Base-by-base conservation (phyloP, 495 filamentous ascomycete species). In the Aspergillus conjunctus region DNA sequence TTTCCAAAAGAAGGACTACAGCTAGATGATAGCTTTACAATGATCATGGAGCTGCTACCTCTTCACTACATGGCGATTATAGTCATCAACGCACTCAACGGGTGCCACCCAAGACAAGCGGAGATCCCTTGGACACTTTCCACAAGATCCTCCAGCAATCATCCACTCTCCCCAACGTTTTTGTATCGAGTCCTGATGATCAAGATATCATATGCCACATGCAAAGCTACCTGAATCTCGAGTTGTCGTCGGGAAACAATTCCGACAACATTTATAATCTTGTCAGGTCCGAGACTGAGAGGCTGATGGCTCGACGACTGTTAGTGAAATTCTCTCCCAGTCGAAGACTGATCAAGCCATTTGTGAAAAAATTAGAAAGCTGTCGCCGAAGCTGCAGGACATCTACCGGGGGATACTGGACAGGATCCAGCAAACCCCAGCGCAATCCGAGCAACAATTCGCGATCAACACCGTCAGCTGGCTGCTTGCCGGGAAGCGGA, bases 331-430 rank as follows among this genome's bases (percentile, higher is more conserved):
- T 11, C 7, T 11, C 10, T 53, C 30, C n/a, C 12, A 53, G 31
- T 20, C 37, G 51, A 53, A 53, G 6, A 53, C 26, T 12, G 51
- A 53, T 15, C 26, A 53, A 18, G 51, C 51, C 0, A 53, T 53
- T 33, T 9, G 15, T 2, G 51, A 53, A 32, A 17, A 30, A 34
- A 32, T 53, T 2, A 30, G 50, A 5, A 53, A 53, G 15, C 22
- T 33, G 7, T 26, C 50, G 4, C 15, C 50, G 18, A 32, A 34
- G 15, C 21, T 53, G 3, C 26, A 53, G 50, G 50, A 53, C 17
- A 1, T 34, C 12, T 53, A 53, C 31, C 50, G 3, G 22, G 26
- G 34, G 31, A 32, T 53, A 1, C 30, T 53, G 10, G 15, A 17
- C 17, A 53, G 17, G 30, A 53, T 53, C 17, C 2, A 34, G 32